Evolutionary conservation across 129 eudicot genomes (phyloP).

Genomic region (Ambrosia artemisiifolia): DNA sequence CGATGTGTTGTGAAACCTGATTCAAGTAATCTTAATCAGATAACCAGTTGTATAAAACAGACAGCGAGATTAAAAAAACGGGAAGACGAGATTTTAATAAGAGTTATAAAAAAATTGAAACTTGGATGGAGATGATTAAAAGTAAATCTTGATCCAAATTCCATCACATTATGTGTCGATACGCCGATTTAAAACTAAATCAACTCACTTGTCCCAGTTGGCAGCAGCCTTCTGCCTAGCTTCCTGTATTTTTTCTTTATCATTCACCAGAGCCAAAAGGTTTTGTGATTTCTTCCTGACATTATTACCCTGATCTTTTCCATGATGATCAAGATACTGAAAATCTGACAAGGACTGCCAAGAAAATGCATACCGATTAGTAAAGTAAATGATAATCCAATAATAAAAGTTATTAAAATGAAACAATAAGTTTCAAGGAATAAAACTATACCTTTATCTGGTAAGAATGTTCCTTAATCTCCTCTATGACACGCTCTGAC

Average conservation of each 20-base stretch:
- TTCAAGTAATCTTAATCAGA: neutral
- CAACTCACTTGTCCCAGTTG: conserved; percentile 92
- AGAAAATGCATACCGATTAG: neutral
- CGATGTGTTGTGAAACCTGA: conserved; percentile 78
- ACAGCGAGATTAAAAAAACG: neutral
- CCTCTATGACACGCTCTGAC: conserved; percentile 94
- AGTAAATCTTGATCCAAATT: neutral
- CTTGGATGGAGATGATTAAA: neutral
- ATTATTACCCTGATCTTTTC: conserved; percentile 94
- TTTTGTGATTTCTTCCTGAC: conserved; percentile 92
- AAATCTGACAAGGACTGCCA: conserved; percentile 79
- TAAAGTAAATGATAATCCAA: neutral
- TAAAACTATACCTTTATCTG: conserved; percentile 67
- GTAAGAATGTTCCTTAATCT: conserved; percentile 87
- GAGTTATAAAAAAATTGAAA: neutral
- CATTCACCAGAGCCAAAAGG: conserved; percentile 77
- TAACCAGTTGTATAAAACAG: neutral
- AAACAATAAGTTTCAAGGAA: conserved; percentile 1
- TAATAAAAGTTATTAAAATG: conserved; percentile 1
- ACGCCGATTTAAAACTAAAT: neutral
- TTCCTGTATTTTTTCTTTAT: conserved; percentile 87
- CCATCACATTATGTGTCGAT: neutral
- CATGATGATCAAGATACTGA: conserved; percentile 88
- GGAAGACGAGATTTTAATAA: neutral
- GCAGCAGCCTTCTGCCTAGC: conserved; percentile 93